phyloP scores from a whole-genome alignment of 768 basidiomycete genomes.

The Collybiopsis luxurians region DNA sequence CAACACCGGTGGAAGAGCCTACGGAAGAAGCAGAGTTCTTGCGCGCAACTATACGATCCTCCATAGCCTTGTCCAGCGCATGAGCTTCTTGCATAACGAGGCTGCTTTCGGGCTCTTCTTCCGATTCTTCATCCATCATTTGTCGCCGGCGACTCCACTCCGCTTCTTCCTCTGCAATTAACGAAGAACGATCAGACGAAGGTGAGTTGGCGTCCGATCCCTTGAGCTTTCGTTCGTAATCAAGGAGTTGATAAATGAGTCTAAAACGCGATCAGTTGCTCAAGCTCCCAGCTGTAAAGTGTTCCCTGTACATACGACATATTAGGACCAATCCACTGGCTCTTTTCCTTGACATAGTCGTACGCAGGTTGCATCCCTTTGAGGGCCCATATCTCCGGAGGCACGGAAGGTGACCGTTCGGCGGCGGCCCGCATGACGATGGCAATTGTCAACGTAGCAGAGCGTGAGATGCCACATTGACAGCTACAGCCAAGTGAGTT shows the following conservation, averaged over 20 bases:
- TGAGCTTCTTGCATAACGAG: slow-evolving; percentile 74
- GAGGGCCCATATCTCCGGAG: slow-evolving; percentile 73
- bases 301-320: slow-evolving; percentile 72
- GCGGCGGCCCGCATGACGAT: slow-evolving; percentile 93
- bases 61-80: slow-evolving; percentile 85
- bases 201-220: slow-evolving; percentile 46
- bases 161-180: slow-evolving; percentile 63
- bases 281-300: not conserved
- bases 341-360: slow-evolving; percentile 85
- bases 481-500: slow-evolving; percentile 48
- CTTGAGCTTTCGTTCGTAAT: slow-evolving; percentile 79
- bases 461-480: slow-evolving; percentile 91
- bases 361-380: slow-evolving; percentile 92
- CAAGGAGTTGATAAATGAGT: slow-evolving; percentile 90
- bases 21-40: slow-evolving; percentile 68
- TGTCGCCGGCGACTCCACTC: slow-evolving; percentile 76
- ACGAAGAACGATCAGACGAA: slow-evolving; percentile 53
- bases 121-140: slow-evolving; percentile 53
- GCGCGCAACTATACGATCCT: slow-evolving; percentile 74
- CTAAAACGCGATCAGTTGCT: slow-evolving; percentile 33
- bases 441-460: slow-evolving; percentile 87
- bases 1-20: slow-evolving; percentile 46
- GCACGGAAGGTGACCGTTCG: slow-evolving; percentile 58
- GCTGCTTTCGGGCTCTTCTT: slow-evolving; percentile 50
- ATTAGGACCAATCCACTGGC: slow-evolving; percentile 86